Evolutionary conservation across 129 eudicot species (phyloP).

Genomic region (Flaveria sonorensis): DNA sequence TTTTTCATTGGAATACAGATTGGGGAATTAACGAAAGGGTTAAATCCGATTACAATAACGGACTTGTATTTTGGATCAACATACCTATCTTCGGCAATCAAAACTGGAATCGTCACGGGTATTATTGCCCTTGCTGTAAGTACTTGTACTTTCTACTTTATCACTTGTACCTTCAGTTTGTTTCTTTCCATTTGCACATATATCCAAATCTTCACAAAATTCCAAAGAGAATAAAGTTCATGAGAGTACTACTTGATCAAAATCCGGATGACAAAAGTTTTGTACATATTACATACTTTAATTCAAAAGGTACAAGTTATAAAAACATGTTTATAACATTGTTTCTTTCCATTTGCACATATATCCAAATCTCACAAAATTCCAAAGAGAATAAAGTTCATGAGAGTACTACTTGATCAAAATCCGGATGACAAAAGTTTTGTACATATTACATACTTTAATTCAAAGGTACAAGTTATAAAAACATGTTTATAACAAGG

Average conservation of each 20-base stretch:
- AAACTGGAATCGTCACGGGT: constrained; percentile 95
- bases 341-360: constrained; percentile 21
- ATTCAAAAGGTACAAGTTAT: background rate
- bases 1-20: constrained; percentile 44
- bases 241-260: constrained; percentile 17
- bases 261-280: background rate
- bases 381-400: constrained; percentile 13
- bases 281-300: constrained; percentile 1
- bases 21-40: constrained; percentile 80
- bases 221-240: constrained; percentile 13
- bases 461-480: background rate
- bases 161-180: constrained; percentile 32
- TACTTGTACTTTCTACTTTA: constrained; percentile 24
- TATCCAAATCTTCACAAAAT: constrained; percentile 13
- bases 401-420: constrained; percentile 16
- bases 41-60: constrained; percentile 75
- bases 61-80: constrained; percentile 68
- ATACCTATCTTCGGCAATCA: constrained; percentile 63
- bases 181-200: constrained; percentile 21
- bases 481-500: constrained; percentile 14
- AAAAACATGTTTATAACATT: constrained; percentile 4
- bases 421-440: background rate
- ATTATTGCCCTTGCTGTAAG: constrained; percentile 88
- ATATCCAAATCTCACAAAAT: constrained; percentile 13
- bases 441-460: background rate